Evolutionary conservation across 1,284 basidiomycete species (phyloP).

Genomic region (Rhodofomes roseus): DNA sequence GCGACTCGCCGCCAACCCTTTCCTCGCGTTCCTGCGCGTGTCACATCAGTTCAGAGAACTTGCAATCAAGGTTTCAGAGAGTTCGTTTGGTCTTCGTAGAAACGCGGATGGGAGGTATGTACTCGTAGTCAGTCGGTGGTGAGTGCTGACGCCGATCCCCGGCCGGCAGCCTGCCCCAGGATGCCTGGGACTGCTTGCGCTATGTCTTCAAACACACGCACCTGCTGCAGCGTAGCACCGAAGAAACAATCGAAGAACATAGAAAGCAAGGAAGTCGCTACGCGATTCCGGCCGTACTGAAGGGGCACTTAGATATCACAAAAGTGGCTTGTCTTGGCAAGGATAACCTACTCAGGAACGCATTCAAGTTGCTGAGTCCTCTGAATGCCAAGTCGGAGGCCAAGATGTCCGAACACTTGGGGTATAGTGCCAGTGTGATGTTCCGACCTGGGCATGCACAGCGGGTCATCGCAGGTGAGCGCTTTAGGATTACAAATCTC

Average conservation of each 20-base stretch:
- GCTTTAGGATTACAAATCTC: too few relatives aligned
- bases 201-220: background rate
- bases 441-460: background rate
- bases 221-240: background rate
- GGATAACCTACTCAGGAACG: too few relatives aligned
- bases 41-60: slow-evolving; percentile 3
- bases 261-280: background rate
- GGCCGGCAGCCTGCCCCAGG: background rate
- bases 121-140: background rate
- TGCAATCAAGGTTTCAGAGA: background rate
- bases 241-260: background rate
- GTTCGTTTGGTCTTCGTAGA: background rate
- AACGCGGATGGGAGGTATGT: background rate
- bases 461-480: background rate
- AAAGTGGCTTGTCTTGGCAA: background rate
- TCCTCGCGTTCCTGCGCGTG: background rate
- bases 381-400: too few relatives aligned
- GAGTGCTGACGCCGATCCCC: background rate
- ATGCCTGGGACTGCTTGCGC: background rate
- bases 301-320: background rate
- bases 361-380: too few relatives aligned
- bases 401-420: background rate
- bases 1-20: background rate
- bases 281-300: background rate
- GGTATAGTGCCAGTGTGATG: background rate